Evolutionary conservation across 176 grass and related monocot genomes (phyloP).

Genomic region (Phragmites australis): DNA sequence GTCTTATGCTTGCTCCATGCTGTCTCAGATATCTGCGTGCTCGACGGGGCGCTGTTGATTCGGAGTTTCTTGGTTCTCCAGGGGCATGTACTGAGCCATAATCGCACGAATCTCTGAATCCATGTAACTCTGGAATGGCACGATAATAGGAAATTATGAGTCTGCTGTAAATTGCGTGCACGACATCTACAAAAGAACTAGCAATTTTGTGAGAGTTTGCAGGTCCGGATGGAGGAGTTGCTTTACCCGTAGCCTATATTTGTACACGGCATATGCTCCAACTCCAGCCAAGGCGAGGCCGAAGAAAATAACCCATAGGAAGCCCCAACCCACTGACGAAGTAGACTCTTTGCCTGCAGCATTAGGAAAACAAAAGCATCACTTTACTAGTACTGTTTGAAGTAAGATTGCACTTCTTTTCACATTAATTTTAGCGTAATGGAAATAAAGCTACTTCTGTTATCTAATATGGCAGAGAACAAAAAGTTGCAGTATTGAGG

Average conservation of each 20-base stretch:
- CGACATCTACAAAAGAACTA: background rate
- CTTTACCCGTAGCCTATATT: slow-evolving; percentile 85
- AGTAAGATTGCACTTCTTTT: background rate
- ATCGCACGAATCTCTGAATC: slow-evolving; percentile 93
- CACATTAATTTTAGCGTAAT: too few species aligned
- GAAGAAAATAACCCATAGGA: slow-evolving; percentile 85
- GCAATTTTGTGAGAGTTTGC: background rate
- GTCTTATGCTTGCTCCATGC: slow-evolving; percentile 4
- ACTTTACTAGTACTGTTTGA: background rate
- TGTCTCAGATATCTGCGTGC: slow-evolving; percentile 63
- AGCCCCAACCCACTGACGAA: slow-evolving; percentile 60
- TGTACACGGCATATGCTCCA: slow-evolving; percentile 87
- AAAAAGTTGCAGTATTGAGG: background rate
- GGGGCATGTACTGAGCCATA: slow-evolving; percentile 95
- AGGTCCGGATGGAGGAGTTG: background rate
- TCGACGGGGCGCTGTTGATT: slow-evolving; percentile 48
- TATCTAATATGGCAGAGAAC: too few species aligned
- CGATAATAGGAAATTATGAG: background rate
- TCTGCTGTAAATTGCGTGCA: background rate
- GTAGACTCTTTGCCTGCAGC: slow-evolving; percentile 47
- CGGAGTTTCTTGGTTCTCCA: slow-evolving; percentile 62
- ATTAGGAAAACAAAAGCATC: background rate
- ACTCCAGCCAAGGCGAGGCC: slow-evolving; percentile 63
- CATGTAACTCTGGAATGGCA: slow-evolving; percentile 72
- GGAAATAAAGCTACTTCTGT: too few species aligned